A percentile compares a stretch with the other conserved stretches of the same genome.
Evolutionary conservation across 495 filamentous ascomycete genomes (phyloP).

Genomic region (Xylaria nigripes): DNA sequence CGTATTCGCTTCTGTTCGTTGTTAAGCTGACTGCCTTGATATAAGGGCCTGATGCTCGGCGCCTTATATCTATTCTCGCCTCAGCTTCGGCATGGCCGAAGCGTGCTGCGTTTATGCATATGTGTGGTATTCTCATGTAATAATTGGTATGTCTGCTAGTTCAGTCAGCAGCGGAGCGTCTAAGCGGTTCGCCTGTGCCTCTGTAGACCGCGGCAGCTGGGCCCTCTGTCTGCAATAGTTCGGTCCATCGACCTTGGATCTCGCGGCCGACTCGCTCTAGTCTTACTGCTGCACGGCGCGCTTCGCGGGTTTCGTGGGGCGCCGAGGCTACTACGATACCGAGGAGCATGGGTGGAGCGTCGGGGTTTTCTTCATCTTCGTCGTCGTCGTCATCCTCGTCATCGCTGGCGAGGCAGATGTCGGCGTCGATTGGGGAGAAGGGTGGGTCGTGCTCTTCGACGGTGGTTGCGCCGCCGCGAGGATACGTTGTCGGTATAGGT

Average conservation of each 20-base stretch:
- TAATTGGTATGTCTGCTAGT: background rate
- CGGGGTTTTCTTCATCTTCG: conserved; percentile 9
- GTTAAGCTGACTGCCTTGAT: no score
- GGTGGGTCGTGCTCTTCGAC: background rate
- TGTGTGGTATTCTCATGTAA: no score
- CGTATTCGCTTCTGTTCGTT: no score
- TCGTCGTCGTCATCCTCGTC: conserved; percentile 2
- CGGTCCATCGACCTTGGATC: conserved; percentile 27
- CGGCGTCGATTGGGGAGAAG: background rate
- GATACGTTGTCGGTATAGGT: background rate
- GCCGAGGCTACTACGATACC: conserved; percentile 24
- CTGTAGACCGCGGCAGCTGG: background rate
- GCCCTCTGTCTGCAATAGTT: conserved; percentile 3
- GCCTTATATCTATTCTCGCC: no score
- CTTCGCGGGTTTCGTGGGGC: conserved; percentile 23
- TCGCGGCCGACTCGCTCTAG: conserved; percentile 31
- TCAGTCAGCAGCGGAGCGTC: conserved; percentile 10
- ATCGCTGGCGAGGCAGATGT: background rate
- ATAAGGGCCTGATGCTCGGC: no score
- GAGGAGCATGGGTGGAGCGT: conserved; percentile 27
- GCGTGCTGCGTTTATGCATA: no score
- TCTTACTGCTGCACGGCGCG: conserved; percentile 24
- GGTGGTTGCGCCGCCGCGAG: background rate
- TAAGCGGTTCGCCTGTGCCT: background rate
- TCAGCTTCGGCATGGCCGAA: no score